Conservation (phyloP, 2,329 filamentous ascomycete genomes). For the Mycosphaerella arachidis region DNA sequence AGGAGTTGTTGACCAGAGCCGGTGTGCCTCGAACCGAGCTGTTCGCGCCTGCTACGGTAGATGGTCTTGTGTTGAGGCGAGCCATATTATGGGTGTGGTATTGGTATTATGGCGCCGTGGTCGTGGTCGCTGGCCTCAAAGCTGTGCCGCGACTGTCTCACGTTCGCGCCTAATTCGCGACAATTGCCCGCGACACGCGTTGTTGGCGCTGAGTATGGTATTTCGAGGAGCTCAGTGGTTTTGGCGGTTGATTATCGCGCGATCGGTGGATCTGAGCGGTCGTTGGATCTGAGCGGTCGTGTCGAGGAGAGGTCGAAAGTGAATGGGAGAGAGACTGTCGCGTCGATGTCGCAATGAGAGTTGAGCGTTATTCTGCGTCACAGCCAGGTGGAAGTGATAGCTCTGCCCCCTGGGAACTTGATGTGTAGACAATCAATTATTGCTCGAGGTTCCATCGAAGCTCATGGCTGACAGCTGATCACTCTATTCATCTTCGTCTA, state of each 20-base stretch:
- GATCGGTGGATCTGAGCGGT: no score
- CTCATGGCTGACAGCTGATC: no score
- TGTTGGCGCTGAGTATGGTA: neutral
- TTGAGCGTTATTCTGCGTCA: no score
- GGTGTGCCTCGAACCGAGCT: neutral
- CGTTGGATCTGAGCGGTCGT: no score
- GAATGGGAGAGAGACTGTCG: no score
- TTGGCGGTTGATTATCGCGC: neutral
- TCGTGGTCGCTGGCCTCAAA: neutral
- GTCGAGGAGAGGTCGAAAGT: neutral
- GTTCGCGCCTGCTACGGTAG: slow-evolving; percentile 2
- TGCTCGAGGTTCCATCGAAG: no score
- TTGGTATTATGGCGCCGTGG: neutral
- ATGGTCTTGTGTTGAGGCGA: slow-evolving; percentile 21
- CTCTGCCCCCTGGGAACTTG: no score
- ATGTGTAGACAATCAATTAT: no score
- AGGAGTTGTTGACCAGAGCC: slow-evolving; percentile 18
- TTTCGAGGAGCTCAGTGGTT: neutral
- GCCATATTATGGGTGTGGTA: slow-evolving; percentile 21
- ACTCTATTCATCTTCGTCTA: no score
- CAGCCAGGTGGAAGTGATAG: no score
- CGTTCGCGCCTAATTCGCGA: neutral
- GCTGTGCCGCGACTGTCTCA: neutral
- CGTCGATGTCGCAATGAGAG: no score
- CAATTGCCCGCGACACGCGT: neutral